Evolutionary conservation across 495 filamentous ascomycete species (phyloP), one percentile per base, ranked within the genome.

Genomic region (Xylaria grammica): DNA sequence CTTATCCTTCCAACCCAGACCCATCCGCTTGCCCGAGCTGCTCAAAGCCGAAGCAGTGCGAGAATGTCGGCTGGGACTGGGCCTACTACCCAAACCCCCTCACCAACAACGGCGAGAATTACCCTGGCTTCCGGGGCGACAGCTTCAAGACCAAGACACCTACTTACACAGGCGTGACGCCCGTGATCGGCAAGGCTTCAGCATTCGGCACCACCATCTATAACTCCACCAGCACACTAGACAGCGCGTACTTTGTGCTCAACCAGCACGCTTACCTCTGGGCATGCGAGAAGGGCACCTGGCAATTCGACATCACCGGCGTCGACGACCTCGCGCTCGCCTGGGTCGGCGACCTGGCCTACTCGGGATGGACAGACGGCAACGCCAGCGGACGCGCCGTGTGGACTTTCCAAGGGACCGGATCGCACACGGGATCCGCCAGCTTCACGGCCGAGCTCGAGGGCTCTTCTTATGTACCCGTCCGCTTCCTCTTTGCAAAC

Each of bases 241-340:
- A 58, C 49, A 60, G 48, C 24, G 53, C 66, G n/a, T 65, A 67
- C 61, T 65, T 67, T 34, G 60, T 32, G 29, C 50, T 67, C 10
- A 65, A 67, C 61, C 66, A 67, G 15, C 66, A 61, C 66, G 66
- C 54, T 20, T 67, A 67, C 55, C 61, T 67, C 13, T 67, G 60
- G 55, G 66, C 66, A 4, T 67, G 66, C 55, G 66, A 67, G 50
- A 24, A 9, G 11, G 66, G 66, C 24, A 29, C 50, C 11, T 67
- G 61, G 61, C 66, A 67, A 50, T 67, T 67, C 56, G 66, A 67
- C 50, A 50, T 63, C 53, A 45, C 36, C 4, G 56, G 32, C 20
- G 65, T 67, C 19, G 65, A 67, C 60, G 65, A 67, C 54, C 38
- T 60, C 11, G 53, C 44, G 13, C 46, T 67, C 8, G 65, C 59